Evolutionary conservation across 2,329 filamentous ascomycete genomes (phyloP).

Genomic region (Fusarium longipes): DNA sequence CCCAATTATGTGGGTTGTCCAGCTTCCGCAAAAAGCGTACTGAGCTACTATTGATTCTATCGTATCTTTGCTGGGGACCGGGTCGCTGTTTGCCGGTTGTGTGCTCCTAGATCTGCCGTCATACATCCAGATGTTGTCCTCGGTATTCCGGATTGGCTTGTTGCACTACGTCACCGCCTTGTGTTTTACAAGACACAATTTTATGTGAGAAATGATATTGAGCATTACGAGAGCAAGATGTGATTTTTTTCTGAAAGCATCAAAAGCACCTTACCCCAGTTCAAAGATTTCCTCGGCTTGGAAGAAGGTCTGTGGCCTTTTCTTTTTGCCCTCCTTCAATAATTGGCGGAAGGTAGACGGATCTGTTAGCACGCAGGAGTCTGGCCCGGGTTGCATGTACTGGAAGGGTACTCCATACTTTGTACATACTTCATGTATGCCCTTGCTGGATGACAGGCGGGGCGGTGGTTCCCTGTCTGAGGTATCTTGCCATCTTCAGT

Average conservation of each 20-base stretch:
- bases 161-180: constrained; percentile 35
- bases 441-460: constrained; percentile 31
- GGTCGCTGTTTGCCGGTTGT: constrained; percentile 33
- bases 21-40: constrained; percentile 11
- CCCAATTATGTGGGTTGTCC: constrained; percentile 18
- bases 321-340: neutral
- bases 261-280: constrained; percentile 19
- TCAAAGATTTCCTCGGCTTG: constrained; percentile 19
- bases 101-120: constrained; percentile 36
- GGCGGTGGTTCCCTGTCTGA: constrained; percentile 23
- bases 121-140: constrained; percentile 29
- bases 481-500: constrained; percentile 32
- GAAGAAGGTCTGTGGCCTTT: constrained; percentile 9
- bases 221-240: neutral
- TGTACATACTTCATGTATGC: constrained; percentile 24
- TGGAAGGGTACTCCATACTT: constrained; percentile 33
- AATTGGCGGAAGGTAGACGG: constrained; percentile 19
- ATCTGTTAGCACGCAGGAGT: neutral
- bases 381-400: constrained; percentile 13
- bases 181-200: constrained; percentile 3
- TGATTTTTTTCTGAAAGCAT: neutral
- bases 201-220: constrained; percentile 2
- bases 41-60: constrained; percentile 29
- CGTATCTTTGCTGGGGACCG: constrained; percentile 24
- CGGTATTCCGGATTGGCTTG: constrained; percentile 20